Base-by-base conservation (phyloP, 495 filamentous ascomycete species). In the Penicillium nucicola region DNA sequence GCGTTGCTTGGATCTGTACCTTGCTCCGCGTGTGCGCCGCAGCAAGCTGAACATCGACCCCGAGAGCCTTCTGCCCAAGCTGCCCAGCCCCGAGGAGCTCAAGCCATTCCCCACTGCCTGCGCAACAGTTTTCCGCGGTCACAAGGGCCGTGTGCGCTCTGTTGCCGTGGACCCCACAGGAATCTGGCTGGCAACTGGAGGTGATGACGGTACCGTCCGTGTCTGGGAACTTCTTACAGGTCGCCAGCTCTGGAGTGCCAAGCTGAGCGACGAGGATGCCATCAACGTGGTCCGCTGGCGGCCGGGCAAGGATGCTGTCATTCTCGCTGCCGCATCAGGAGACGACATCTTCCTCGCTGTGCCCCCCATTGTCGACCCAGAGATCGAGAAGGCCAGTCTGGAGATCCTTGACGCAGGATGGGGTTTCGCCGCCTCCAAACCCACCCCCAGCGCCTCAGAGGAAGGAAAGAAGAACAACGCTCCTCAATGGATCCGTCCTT, bases 31-130 rank as follows among this genome's bases (percentile, higher is more conserved):
- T 55, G 84, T 97, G 48, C 84, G 95, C 46, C 84, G 92, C 57
- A 97, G 89, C 72, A 90, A 92, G 67, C 78, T 97, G 60, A 96
- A 97, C 69, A 97, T 98, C 60, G 93, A 98, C 57, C 93, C 93
- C 4, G 88, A 90, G 66, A 93, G 88, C 36, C 70, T 98, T 31
- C 81, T 98, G 32, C 95, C 93, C 19, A 97, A 97, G 64, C 77
- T 98, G 9, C 95, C 93, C n/a, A 87, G 84, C 50, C 93, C 93
- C 2, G 88, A 95, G 45, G 93, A 97, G 59, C 74, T 98, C 38
- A 84, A 86, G 58, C 93, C 93, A 3, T 98, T 97, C 78, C 93
- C 93, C 8, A 96, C 91, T 0, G 82, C 85, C 4, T 90, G 86
- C 48, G 85, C 88, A 17, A 88, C 88, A 1, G 76, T 95, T 12